These are phyloP conservation scores for Monascus purpureus DNA, from an alignment of 495 filamentous ascomycete species.

Conservation along the genomic window DNA sequence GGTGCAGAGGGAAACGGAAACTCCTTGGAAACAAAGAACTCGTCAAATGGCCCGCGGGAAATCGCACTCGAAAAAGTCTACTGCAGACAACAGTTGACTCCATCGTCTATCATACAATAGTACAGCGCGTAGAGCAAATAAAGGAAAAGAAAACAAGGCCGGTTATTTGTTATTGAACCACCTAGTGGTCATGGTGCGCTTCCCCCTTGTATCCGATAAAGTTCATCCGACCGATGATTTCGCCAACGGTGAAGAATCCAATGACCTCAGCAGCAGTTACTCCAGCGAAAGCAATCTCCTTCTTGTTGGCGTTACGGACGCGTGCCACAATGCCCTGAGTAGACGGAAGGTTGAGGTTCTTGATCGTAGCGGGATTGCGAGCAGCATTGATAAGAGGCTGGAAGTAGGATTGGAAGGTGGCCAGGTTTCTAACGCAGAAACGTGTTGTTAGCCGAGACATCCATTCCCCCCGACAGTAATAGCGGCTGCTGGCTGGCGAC, in stretches of 20 bases:
- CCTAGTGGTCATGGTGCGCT: conserved; percentile 46
- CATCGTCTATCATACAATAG: conserved; percentile 43
- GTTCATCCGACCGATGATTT: conserved; percentile 93
- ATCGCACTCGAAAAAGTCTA: conserved; percentile 10
- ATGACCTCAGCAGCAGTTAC: conserved; percentile 75
- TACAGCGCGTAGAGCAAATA: conserved; percentile 24
- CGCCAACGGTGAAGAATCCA: conserved; percentile 94
- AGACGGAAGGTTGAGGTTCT: conserved; percentile 26
- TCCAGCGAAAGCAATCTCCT: conserved; percentile 53
- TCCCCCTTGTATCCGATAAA: conserved; percentile 81
- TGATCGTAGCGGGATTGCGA: conserved; percentile 47
- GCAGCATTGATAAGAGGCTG: conserved; percentile 53
- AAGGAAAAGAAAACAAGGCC: conserved; percentile 17
- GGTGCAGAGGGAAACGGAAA: no score
- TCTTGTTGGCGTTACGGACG: conserved; percentile 52
- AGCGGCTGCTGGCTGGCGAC: not conserved
- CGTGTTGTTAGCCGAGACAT: conserved; percentile 7
- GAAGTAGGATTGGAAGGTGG: conserved; percentile 79
- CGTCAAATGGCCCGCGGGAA: no score
- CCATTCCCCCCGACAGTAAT: not conserved
- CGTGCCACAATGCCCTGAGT: conserved; percentile 42
- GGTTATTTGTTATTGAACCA: conserved; percentile 14
- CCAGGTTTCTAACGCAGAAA: conserved; percentile 40
- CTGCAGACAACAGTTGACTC: conserved; percentile 38
- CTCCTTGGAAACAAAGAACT: no score